Percentiles rank a stretch among this genome's conserved stretches.
phyloP scores from a whole-genome alignment of 495 filamentous ascomycete species.

The Annulohypoxylon moriforme region DNA sequence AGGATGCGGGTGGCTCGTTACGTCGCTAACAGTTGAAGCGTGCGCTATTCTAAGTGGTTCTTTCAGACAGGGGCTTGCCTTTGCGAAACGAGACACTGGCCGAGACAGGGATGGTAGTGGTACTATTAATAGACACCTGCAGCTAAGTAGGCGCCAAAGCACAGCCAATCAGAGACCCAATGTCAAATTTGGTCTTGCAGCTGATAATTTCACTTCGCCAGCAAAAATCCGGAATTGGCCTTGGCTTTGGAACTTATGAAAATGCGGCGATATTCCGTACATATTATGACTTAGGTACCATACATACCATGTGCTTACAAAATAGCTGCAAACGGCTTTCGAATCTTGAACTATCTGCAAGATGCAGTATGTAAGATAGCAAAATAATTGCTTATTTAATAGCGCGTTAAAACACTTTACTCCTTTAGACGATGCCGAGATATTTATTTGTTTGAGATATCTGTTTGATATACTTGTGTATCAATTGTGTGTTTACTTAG shows the following conservation, averaged over 20 bases:
- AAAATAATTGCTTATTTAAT: background rate
- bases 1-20: slow-evolving; percentile 36
- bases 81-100: slow-evolving; percentile 50
- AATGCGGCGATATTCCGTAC: slow-evolving; percentile 36
- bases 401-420: background rate
- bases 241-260: slow-evolving; percentile 24
- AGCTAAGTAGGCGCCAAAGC: slow-evolving; percentile 47
- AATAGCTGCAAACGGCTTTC: slow-evolving; percentile 20
- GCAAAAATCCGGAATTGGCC: slow-evolving; percentile 40
- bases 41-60: slow-evolving; percentile 42
- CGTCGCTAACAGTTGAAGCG: slow-evolving; percentile 32
- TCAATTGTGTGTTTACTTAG: background rate
- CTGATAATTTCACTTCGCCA: slow-evolving; percentile 47
- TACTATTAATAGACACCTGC: slow-evolving; percentile 51
- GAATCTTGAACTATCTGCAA: slow-evolving; percentile 19
- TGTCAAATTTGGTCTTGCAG: slow-evolving; percentile 48
- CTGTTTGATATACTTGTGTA: background rate
- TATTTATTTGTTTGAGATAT: slow-evolving; percentile 2
- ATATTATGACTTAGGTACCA: slow-evolving; percentile 2
- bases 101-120: slow-evolving; percentile 40
- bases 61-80: slow-evolving; percentile 39
- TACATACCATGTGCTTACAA: background rate
- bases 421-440: background rate
- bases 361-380: background rate
- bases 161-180: slow-evolving; percentile 41